A percentile compares a stretch with the other conserved stretches of the same genome.
Evolutionary conservation across 108 stramenopile species (phyloP).

Genomic region (Nitzschia palea): DNA sequence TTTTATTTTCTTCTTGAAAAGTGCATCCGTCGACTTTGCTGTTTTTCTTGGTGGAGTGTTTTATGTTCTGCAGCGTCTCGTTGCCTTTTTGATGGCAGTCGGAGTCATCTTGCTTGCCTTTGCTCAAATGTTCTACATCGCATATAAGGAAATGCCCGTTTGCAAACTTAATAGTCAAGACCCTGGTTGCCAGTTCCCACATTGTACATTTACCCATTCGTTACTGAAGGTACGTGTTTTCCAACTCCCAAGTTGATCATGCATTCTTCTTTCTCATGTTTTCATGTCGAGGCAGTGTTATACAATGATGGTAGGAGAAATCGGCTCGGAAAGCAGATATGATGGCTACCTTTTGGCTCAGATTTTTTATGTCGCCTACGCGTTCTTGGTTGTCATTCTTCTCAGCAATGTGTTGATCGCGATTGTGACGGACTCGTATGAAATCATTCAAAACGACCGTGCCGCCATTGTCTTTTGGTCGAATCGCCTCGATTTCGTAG

Average conservation of each 20-base stretch:
- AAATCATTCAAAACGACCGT: slow-evolving; percentile 81
- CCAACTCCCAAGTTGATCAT: too few relatives aligned
- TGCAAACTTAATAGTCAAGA: slow-evolving; percentile 29
- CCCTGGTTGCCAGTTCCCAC: slow-evolving; percentile 35
- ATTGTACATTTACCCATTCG: slow-evolving; percentile 61
- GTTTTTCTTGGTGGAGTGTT: slow-evolving; percentile 82
- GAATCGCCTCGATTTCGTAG: slow-evolving; percentile 78
- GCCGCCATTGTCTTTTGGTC: slow-evolving; percentile 88
- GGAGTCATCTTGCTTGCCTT: slow-evolving; percentile 78
- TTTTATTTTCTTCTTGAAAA: slow-evolving; percentile 83
- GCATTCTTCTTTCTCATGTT: too few relatives aligned
- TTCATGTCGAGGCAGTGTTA: slow-evolving; percentile 38
- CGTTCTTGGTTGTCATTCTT: slow-evolving; percentile 74
- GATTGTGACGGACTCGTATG: slow-evolving; percentile 84
- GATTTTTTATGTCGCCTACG: slow-evolving; percentile 62
- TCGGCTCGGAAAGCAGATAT: slow-evolving; percentile 61
- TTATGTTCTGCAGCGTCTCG: slow-evolving; percentile 74
- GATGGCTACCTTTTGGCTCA: slow-evolving; percentile 52
- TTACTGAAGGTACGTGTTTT: slow-evolving; percentile 61
- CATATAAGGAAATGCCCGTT: slow-evolving; percentile 56
- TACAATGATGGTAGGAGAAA: slow-evolving; percentile 85
- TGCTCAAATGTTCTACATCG: slow-evolving; percentile 84
- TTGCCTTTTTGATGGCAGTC: slow-evolving; percentile 79
- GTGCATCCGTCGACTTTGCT: slow-evolving; percentile 78
- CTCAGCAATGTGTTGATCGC: slow-evolving; percentile 80